Base-by-base conservation (phyloP, 768 basidiomycete species). In the Rhodotorula toruloides region DNA sequence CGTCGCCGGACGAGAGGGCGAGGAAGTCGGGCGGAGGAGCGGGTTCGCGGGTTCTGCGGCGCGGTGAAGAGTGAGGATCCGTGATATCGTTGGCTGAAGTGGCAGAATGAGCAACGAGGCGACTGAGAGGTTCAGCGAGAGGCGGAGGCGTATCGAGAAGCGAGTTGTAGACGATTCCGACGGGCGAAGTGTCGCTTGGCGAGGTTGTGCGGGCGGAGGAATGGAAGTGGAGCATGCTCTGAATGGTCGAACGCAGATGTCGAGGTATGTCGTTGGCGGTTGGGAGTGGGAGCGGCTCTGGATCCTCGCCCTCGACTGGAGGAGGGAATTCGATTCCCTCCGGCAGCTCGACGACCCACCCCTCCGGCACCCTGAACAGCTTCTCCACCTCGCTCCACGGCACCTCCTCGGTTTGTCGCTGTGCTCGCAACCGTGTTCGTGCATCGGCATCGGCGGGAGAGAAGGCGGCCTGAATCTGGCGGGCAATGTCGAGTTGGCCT, bases 1-100 rank as follows among this genome's bases (percentile, higher is more conserved):
- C 42, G 39, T 65, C 61, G 31, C 69, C 69, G 42, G 61, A 63
- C 10, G 69, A 66, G 52, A 70, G 61, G 29, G 64, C 19, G 47
- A 55, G 47, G 58, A 36, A 70, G 46, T 66, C 69, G 42, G 55
- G 25, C 29, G 36, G n/a, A 13, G 31, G 29, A 1, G 52, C 16
- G 29, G 46, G 1, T 3, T 8, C 25, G 25, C 43, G 32, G 46
- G 32, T 2, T 13, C 21, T 9, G 31, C 25, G 40, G 5, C 6
- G 12, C 19, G 32, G 27, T n/a, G 37, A 25, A 36, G 43, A 6
- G 21, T 46, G 52, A 12, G 11, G 11, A 17, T 40, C 40, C 40
- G 9, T 25, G n/a, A 11, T 9, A 9, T 8, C n/a, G 9, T 8
- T 29, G n/a, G 47, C 29, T 29, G 19, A 25, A 39, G 36, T 19